phyloP scores from a whole-genome alignment of 2,329 filamentous ascomycete genomes.

The Colletotrichum godetiae region DNA sequence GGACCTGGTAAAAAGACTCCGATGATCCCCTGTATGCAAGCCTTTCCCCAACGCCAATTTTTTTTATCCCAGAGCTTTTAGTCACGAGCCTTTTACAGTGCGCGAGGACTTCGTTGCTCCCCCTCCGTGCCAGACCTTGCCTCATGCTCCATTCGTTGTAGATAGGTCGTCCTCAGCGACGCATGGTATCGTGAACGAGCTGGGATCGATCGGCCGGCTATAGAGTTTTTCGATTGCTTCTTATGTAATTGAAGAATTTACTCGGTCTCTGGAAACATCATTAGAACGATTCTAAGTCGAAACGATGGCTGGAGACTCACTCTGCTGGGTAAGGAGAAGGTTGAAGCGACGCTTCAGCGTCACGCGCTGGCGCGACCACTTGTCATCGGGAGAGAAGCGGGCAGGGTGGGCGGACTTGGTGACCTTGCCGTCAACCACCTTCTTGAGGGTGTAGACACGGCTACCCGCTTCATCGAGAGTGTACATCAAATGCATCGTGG shows the following conservation, averaged over 20 bases:
- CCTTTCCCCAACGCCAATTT: slow-evolving; percentile 31
- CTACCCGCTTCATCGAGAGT: slow-evolving; percentile 85
- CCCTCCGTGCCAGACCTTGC: neutral
- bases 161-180: slow-evolving; percentile 3
- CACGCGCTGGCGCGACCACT: slow-evolving; percentile 96
- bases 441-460: slow-evolving; percentile 95
- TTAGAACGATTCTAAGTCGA: neutral
- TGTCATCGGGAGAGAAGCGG: slow-evolving; percentile 97
- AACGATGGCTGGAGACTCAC: slow-evolving; percentile 50
- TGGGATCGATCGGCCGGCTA: slow-evolving; percentile 1
- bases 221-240: slow-evolving; percentile 2
- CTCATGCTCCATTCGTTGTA: neutral
- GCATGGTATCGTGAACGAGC: slow-evolving; percentile 1
- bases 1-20: slow-evolving; percentile 29
- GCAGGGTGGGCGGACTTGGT: slow-evolving; percentile 97
- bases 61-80: slow-evolving; percentile 22
- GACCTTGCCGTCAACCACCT: slow-evolving; percentile 86
- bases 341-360: slow-evolving; percentile 95
- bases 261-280: neutral
- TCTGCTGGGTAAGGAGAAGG: slow-evolving; percentile 84
- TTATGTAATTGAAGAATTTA: neutral
- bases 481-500: slow-evolving; percentile 64
- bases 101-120: neutral
- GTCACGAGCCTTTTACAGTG: neutral
- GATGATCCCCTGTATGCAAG: slow-evolving; percentile 26